Conservation (phyloP, 805 yeast species). For the Yamadazyma takamatsuzukensis region DNA sequence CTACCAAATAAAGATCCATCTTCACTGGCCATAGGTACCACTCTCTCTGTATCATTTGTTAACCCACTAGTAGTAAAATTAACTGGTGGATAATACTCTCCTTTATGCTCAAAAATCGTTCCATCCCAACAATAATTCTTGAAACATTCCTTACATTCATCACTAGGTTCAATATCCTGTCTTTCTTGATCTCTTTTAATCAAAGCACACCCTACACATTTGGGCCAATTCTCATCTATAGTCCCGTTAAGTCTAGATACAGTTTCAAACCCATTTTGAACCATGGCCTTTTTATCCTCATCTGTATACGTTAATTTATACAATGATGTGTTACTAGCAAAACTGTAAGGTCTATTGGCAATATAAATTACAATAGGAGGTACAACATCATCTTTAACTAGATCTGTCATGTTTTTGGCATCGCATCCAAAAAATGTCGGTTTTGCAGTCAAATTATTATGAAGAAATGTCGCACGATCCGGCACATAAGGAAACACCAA, state of each 20-base stretch:
- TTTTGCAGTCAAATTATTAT: constrained; percentile 32
- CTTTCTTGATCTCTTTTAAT: constrained; percentile 40
- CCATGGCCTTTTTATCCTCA: constrained; percentile 31
- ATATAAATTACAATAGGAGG: constrained; percentile 39
- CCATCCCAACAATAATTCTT: constrained; percentile 41
- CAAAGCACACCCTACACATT: constrained; percentile 40
- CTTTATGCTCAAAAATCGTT: constrained; percentile 9
- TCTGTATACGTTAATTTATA: constrained; percentile 31
- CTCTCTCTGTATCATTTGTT: constrained; percentile 24
- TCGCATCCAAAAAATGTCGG: constrained; percentile 43
- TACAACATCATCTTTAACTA: constrained; percentile 30
- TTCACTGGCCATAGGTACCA: too few species aligned
- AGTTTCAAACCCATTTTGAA: constrained; percentile 35
- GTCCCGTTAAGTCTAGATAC: constrained; percentile 31
- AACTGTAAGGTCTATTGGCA: constrained; percentile 36
- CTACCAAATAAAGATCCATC: not conserved
- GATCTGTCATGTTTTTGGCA: constrained; percentile 32
- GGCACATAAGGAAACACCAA: constrained; percentile 37
- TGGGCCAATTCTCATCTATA: constrained; percentile 32
- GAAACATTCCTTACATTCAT: constrained; percentile 36
- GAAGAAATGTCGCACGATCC: constrained; percentile 26
- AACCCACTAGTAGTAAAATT: constrained; percentile 28
- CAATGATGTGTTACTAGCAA: constrained; percentile 30
- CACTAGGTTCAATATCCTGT: constrained; percentile 30
- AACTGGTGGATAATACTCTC: constrained; percentile 17